A percentile compares a stretch with the other conserved stretches of the same genome.
Evolutionary conservation across 257 asterid genomes (phyloP).

Genomic region (Marsdenia floribunda): DNA sequence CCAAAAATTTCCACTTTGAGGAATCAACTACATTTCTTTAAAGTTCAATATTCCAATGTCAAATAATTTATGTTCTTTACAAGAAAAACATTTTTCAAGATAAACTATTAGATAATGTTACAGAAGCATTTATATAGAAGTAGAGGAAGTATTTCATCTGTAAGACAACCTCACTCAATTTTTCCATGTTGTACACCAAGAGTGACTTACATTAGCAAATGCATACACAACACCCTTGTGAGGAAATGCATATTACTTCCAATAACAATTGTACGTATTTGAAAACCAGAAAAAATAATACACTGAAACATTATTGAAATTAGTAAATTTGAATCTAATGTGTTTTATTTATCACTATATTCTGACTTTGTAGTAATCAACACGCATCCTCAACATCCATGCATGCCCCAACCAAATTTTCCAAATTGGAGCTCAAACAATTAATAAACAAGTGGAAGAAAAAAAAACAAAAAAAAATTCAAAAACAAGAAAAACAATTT

Average conservation of each 20-base stretch:
- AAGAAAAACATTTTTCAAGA: neutral
- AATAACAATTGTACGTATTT: neutral
- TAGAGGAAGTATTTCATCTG: neutral
- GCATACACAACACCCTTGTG: neutral
- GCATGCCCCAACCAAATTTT: neutral
- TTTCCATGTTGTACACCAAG: neutral
- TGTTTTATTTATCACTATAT: neutral
- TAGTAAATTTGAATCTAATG: neutral
- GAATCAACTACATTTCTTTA: neutral
- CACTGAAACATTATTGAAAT: neutral
- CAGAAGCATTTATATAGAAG: neutral
- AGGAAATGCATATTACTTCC: neutral
- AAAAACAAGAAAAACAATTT: neutral
- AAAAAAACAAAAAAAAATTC: neutral
- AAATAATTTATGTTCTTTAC: neutral
- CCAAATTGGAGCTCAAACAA: neutral
- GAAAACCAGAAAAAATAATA: neutral
- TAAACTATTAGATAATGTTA: neutral
- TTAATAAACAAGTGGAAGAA: neutral
- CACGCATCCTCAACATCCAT: neutral
- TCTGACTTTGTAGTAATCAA: neutral
- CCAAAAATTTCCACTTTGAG: neutral
- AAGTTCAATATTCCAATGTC: neutral
- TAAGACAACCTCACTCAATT: neutral
- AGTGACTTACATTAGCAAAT: neutral